Conservation (phyloP, 2,329 filamentous ascomycete species). For the Rutstroemia sp. region DNA sequence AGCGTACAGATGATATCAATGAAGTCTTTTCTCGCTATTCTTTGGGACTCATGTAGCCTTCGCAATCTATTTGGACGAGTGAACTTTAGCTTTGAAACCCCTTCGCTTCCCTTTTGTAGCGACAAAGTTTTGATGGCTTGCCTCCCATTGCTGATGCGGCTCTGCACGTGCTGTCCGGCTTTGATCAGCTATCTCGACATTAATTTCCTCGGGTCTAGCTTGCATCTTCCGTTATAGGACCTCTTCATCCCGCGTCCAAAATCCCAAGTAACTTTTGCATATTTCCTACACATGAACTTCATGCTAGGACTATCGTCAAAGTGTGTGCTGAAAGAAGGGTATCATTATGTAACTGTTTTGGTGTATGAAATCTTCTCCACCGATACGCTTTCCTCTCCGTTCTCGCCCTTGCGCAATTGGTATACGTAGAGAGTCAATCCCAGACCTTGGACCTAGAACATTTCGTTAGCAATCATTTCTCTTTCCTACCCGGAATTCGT, state of each 20-base stretch:
- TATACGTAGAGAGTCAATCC: constrained; percentile 95
- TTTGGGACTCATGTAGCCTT: neutral
- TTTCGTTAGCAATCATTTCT: neutral
- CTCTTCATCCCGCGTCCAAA: neutral
- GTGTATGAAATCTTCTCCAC: constrained; percentile 84
- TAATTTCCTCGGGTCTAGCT: neutral
- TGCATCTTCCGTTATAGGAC: neutral
- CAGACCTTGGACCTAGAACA: constrained; percentile 77
- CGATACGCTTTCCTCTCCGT: constrained; percentile 70
- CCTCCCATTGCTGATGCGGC: no score
- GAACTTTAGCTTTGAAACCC: neutral
- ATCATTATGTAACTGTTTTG: constrained; percentile 48
- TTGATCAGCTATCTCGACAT: no score
- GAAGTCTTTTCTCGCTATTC: constrained; percentile 14
- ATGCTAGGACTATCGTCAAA: neutral
- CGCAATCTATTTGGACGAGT: neutral
- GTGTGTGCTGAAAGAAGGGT: neutral
- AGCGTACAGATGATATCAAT: constrained; percentile 25
- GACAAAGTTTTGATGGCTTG: no score
- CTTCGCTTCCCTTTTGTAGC: neutral
- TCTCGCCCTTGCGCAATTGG: constrained; percentile 68
- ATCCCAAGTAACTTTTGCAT: neutral
- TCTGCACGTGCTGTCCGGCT: no score
- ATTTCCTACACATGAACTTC: neutral
- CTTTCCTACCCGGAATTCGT: neutral